Percentiles rank a stretch among this genome's conserved stretches.
These are phyloP conservation scores for Lecanosticta acicola DNA, from an alignment of 2,329 filamentous ascomycete genomes.

Conservation along the genomic window DNA sequence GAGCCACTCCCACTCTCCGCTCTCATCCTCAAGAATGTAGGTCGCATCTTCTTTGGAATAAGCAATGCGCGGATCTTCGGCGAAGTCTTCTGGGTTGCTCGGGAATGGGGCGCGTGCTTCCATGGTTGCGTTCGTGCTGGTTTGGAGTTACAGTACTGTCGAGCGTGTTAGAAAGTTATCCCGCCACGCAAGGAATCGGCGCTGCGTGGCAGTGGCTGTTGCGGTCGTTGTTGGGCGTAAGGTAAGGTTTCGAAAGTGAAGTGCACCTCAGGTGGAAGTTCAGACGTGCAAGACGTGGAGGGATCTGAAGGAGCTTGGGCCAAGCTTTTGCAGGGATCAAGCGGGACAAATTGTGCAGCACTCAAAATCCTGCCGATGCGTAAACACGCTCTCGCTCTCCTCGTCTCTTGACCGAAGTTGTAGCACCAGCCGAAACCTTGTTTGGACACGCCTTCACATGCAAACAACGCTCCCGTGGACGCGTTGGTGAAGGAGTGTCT, in stretches of 20 bases:
- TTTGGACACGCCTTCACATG: too few relatives aligned
- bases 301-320: too few relatives aligned
- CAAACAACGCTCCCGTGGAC: too few relatives aligned
- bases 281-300: too few relatives aligned
- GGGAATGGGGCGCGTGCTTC: slow-evolving; percentile 41
- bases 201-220: background rate
- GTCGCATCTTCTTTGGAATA: slow-evolving; percentile 73
- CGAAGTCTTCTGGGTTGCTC: slow-evolving; percentile 60
- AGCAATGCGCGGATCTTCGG: slow-evolving; percentile 73
- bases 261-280: too few relatives aligned
- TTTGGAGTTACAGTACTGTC: background rate
- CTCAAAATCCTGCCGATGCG: too few relatives aligned
- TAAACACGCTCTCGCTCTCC: too few relatives aligned
- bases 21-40: slow-evolving; percentile 76
- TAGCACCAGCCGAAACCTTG: too few relatives aligned
- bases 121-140: background rate
- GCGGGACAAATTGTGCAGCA: too few relatives aligned
- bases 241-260: slow-evolving; percentile 1
- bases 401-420: too few relatives aligned
- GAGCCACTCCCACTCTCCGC: slow-evolving; percentile 85
- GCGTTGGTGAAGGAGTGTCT: too few relatives aligned
- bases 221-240: slow-evolving; percentile 1
- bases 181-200: background rate
- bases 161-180: background rate
- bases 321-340: too few relatives aligned